Evolutionary conservation across 2,329 filamentous ascomycete genomes (phyloP).

Genomic region (Hypoxylon sp.): DNA sequence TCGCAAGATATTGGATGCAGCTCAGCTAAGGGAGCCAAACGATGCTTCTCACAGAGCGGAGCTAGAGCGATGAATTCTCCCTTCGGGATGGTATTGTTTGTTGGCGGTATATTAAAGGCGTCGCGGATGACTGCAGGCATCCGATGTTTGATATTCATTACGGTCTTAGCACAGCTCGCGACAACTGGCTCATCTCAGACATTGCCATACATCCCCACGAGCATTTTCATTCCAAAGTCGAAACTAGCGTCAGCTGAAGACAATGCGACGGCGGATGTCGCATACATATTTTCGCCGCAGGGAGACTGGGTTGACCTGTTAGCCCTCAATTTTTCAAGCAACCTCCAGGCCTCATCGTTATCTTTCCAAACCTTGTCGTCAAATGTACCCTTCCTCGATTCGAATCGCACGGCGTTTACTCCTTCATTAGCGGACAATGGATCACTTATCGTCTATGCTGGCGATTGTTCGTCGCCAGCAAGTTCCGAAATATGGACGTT

Average conservation of each 20-base stretch:
- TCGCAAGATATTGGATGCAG: slow-evolving; percentile 31
- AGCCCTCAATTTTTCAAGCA: slow-evolving; percentile 75
- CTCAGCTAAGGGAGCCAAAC: slow-evolving; percentile 34
- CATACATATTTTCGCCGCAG: slow-evolving; percentile 78
- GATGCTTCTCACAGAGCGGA: slow-evolving; percentile 48
- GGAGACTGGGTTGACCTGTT: slow-evolving; percentile 68
- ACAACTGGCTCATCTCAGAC: slow-evolving; percentile 57
- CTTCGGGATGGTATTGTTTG: slow-evolving; percentile 49
- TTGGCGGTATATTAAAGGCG: slow-evolving; percentile 39
- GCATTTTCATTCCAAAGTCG: slow-evolving; percentile 71
- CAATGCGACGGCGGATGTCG: slow-evolving; percentile 61
- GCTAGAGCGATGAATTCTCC: slow-evolving; percentile 49
- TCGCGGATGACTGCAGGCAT: slow-evolving; percentile 46
- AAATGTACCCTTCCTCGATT: slow-evolving; percentile 73
- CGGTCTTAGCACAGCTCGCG: slow-evolving; percentile 37
- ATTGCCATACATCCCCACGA: slow-evolving; percentile 84
- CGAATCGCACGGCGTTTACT: slow-evolving; percentile 71
- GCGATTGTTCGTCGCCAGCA: slow-evolving; percentile 74
- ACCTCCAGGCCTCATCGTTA: slow-evolving; percentile 63
- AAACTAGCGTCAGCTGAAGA: slow-evolving; percentile 59
- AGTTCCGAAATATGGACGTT: slow-evolving; percentile 78
- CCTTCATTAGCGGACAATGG: slow-evolving; percentile 77
- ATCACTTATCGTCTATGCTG: slow-evolving; percentile 80
- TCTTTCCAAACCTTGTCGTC: slow-evolving; percentile 66
- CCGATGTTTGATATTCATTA: slow-evolving; percentile 45